A percentile compares a stretch with the other conserved stretches of the same genome.
These are phyloP conservation scores for Beauveria sp. DNA, from an alignment of 2,329 filamentous ascomycete species.

Conservation along the genomic window DNA sequence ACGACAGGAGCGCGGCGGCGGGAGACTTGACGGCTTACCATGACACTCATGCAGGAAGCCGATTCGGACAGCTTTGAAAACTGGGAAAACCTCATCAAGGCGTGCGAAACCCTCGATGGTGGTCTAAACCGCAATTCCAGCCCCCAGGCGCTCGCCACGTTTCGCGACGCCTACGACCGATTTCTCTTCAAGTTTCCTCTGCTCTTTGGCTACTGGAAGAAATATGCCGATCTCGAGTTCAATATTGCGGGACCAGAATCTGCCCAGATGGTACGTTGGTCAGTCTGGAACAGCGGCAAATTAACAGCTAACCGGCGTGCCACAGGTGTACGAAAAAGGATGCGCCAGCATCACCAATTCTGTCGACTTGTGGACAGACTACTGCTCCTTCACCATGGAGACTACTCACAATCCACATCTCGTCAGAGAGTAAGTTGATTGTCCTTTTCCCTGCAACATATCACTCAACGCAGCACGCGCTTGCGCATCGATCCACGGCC, in stretches of 20 bases:
- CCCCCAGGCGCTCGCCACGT: conserved; percentile 81
- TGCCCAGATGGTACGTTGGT: conserved; percentile 76
- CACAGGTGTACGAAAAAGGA: conserved; percentile 89
- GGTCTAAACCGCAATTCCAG: conserved; percentile 95
- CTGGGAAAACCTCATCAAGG: conserved; percentile 87
- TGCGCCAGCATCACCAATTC: conserved; percentile 89
- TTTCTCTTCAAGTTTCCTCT: conserved; percentile 93
- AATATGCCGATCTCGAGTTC: conserved; percentile 96
- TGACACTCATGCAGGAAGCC: conserved; percentile 35
- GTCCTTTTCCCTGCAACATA: conserved; percentile 60
- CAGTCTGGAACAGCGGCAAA: neutral
- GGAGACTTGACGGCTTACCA: neutral
- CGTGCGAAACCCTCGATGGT: conserved; percentile 78
- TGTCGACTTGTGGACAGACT: conserved; percentile 94
- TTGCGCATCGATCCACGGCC: conserved; percentile 28
- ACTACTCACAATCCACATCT: conserved; percentile 90
- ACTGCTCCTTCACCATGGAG: conserved; percentile 96
- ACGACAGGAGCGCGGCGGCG: neutral
- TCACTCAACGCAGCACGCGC: conserved; percentile 33
- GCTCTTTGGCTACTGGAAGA: conserved; percentile 98
- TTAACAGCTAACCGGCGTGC: conserved; percentile 11
- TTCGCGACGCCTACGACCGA: conserved; percentile 81
- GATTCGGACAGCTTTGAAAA: conserved; percentile 88
- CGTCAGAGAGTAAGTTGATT: conserved; percentile 97
- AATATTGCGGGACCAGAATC: conserved; percentile 94